These are phyloP conservation scores for Lentinula novae-zelandiae DNA, from an alignment of 1,284 basidiomycete genomes.

Conservation along the genomic window DNA sequence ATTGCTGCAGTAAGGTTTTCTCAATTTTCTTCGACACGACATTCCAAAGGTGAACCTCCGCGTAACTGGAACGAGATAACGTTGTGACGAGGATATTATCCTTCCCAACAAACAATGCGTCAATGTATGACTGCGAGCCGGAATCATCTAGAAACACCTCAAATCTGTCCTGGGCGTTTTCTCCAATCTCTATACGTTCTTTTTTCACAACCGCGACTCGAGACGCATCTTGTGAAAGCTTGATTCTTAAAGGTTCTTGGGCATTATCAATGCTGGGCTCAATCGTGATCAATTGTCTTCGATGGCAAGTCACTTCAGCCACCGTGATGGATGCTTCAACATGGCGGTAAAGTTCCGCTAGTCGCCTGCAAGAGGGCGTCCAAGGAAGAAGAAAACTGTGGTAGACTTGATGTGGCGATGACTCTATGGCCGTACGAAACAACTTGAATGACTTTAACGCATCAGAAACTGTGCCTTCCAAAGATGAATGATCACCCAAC, in stretches of 20 bases:
- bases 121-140: neutral
- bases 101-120: neutral
- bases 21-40: neutral
- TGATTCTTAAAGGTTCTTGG: neutral
- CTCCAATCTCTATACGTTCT: neutral
- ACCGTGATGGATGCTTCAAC: neutral
- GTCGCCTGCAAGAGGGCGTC: neutral
- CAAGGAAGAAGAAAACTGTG: conserved; percentile 1
- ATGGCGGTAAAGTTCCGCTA: neutral
- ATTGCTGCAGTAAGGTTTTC: neutral
- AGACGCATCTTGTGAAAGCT: neutral
- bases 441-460: neutral
- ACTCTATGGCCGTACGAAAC: neutral
- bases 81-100: neutral
- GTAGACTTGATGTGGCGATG: neutral
- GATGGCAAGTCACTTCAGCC: conserved; percentile 1
- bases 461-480: neutral
- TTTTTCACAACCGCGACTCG: neutral
- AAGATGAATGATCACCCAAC: neutral
- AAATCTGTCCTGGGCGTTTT: neutral
- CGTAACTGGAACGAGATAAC: neutral
- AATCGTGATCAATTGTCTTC: neutral
- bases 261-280: neutral
- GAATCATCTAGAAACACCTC: neutral
- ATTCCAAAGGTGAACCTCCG: neutral